Conservation (phyloP, 2,329 filamentous ascomycete species). For the Monosporascus sp. region DNA sequence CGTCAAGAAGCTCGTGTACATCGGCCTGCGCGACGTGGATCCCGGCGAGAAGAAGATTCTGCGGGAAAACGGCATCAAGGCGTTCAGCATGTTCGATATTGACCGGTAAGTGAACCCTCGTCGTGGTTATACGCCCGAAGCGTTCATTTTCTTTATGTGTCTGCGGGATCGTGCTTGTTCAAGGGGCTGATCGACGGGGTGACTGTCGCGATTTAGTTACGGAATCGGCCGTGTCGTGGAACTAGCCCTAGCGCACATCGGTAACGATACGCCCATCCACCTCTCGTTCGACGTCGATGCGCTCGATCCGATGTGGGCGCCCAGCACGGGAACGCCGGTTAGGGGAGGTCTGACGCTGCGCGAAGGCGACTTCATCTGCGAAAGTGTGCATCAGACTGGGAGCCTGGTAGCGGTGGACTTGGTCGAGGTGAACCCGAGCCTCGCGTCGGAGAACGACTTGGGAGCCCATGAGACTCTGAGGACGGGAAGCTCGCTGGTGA, state of each 20-base stretch:
- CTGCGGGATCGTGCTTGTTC: too few species aligned
- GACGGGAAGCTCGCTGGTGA: slow-evolving; percentile 83
- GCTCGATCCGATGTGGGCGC: slow-evolving; percentile 92
- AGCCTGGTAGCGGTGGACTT: slow-evolving; percentile 75
- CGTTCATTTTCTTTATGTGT: too few species aligned
- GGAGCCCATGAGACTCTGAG: slow-evolving; percentile 83
- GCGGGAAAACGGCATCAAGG: slow-evolving; percentile 83
- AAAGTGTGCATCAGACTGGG: slow-evolving; percentile 75
- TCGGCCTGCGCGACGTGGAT: slow-evolving; percentile 90
- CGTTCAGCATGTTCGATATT: slow-evolving; percentile 98
- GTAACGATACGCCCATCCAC: slow-evolving; percentile 91
- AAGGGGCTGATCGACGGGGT: too few species aligned
- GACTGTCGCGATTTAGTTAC: slow-evolving; percentile 46
- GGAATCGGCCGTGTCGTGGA: slow-evolving; percentile 96
- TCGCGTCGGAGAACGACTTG: slow-evolving; percentile 52
- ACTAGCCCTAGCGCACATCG: slow-evolving; percentile 96
- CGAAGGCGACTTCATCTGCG: slow-evolving; percentile 96
- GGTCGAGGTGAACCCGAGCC: slow-evolving; percentile 73
- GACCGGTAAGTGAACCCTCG: slow-evolving; percentile 57
- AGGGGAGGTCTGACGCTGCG: slow-evolving; percentile 87
- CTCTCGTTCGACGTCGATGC: slow-evolving; percentile 97
- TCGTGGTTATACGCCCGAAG: too few species aligned
- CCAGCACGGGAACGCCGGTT: slow-evolving; percentile 91
- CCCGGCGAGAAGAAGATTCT: slow-evolving; percentile 89
- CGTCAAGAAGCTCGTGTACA: slow-evolving; percentile 88